Percentiles rank a stretch among this genome's conserved stretches.
These are phyloP conservation scores for Diophrys appendiculata DNA, from an alignment of 73 alveolate genomes.

Conservation along the genomic window DNA sequence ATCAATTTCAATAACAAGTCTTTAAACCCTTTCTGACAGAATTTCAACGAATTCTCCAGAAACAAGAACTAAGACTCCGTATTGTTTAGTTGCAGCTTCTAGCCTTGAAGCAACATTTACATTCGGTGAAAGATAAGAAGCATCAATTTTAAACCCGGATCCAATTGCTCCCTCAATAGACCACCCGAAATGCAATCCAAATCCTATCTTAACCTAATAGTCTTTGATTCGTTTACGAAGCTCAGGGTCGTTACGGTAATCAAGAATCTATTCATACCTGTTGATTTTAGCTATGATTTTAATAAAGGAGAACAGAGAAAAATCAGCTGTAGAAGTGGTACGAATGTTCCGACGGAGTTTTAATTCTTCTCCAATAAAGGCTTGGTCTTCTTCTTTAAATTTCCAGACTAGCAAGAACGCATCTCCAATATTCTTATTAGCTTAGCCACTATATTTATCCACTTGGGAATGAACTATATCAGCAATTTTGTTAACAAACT, in stretches of 20 bases:
- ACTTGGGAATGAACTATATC: conserved; percentile 94
- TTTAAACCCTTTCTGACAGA: conserved; percentile 55
- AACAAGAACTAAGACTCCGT: conserved; percentile 55
- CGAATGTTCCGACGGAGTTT: background rate
- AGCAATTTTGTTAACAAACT: conserved; percentile 94
- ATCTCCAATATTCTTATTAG: conserved; percentile 99
- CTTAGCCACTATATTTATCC: conserved; percentile 92
- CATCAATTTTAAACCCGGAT: conserved; percentile 93
- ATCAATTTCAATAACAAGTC: conserved; percentile 74
- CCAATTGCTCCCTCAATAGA: conserved; percentile 98
- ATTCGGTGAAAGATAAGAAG: conserved; percentile 90
- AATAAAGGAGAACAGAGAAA: conserved; percentile 85
- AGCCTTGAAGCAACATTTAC: conserved; percentile 85
- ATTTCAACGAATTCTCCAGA: conserved; percentile 44
- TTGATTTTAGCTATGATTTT: conserved; percentile 91
- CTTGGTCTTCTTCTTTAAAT: conserved; percentile 27
- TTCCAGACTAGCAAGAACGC: conserved; percentile 97
- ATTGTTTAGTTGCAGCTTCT: conserved; percentile 74
- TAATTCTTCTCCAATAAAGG: background rate
- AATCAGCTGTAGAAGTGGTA: conserved; percentile 59
- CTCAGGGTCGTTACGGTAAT: conserved; percentile 75
- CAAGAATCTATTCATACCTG: conserved; percentile 77
- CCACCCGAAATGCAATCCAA: conserved; percentile 95
- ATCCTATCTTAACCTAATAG: conserved; percentile 85
- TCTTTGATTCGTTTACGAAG: conserved; percentile 50